Conservation (phyloP, 2,329 filamentous ascomycete genomes). For the Beauveria caledonica region DNA sequence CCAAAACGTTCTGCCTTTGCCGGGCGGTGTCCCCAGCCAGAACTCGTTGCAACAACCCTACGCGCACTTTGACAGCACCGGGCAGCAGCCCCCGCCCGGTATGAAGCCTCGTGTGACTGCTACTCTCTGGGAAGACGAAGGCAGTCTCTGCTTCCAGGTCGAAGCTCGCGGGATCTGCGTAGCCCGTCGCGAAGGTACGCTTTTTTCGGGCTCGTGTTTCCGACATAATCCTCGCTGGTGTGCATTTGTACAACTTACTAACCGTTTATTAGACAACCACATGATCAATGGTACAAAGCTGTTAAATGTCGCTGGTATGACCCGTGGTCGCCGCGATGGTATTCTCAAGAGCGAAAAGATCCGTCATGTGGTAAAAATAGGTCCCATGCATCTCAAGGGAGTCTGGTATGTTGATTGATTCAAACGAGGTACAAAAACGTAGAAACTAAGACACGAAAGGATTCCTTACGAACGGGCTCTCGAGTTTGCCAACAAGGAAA, state of each 20-base stretch:
- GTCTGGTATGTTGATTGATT: conserved; percentile 64
- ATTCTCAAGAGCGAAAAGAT: conserved; percentile 98
- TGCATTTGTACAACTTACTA: neutral
- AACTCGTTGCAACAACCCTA: conserved; percentile 49
- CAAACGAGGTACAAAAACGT: conserved; percentile 14
- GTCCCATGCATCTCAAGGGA: conserved; percentile 97
- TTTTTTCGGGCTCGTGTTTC: neutral
- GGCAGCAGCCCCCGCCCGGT: conserved; percentile 82
- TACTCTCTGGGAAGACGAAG: conserved; percentile 96
- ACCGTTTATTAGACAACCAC: conserved; percentile 61
- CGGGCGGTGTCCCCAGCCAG: conserved; percentile 43
- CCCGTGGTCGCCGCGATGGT: conserved; percentile 84
- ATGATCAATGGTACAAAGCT: conserved; percentile 99
- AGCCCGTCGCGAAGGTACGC: conserved; percentile 77
- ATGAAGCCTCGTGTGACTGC: conserved; percentile 97
- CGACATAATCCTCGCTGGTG: neutral
- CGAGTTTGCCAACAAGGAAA: conserved; percentile 98
- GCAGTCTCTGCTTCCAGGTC: conserved; percentile 94
- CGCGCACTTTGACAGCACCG: conserved; percentile 67
- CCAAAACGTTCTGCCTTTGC: conserved; percentile 62
- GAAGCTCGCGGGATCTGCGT: conserved; percentile 95
- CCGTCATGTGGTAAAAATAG: conserved; percentile 95
- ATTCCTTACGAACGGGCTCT: conserved; percentile 97
- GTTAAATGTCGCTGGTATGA: conserved; percentile 97
- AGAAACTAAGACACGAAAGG: conserved; percentile 44